These are phyloP conservation scores for Musa balbisiana DNA, from an alignment of 202 grass and related monocot genomes.

Conservation along the genomic window DNA sequence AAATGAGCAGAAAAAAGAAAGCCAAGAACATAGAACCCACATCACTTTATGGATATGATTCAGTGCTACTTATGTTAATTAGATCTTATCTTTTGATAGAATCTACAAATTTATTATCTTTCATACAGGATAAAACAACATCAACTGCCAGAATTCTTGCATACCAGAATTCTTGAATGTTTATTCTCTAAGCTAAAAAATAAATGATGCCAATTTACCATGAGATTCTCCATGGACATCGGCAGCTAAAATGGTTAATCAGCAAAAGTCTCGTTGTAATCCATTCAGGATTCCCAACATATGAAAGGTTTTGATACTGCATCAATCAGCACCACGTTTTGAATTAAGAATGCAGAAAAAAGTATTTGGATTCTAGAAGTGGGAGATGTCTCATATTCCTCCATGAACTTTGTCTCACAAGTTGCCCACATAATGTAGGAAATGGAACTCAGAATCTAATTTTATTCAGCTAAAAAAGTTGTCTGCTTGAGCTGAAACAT, in stretches of 20 bases:
- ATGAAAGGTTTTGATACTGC: neutral
- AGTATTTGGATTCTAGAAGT: constrained; percentile 5
- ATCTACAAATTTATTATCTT: neutral
- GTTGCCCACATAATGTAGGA: constrained; percentile 20
- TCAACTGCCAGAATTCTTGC: too few relatives aligned
- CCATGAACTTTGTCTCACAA: constrained; percentile 22
- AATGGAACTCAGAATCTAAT: constrained; percentile 23
- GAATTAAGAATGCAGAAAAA: constrained; percentile 27
- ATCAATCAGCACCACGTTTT: constrained; percentile 19
- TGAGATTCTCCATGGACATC: constrained; percentile 3
- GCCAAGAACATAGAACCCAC: too few relatives aligned
- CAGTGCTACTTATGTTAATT: neutral
- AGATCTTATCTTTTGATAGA: too few relatives aligned
- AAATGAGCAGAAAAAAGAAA: too few relatives aligned
- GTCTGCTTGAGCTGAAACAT: constrained; percentile 31
- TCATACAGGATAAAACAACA: neutral
- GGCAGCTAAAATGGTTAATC: neutral
- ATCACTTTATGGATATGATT: too few relatives aligned
- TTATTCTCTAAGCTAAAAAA: neutral
- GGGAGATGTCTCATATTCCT: neutral
- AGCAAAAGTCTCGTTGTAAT: constrained; percentile 4
- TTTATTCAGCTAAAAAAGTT: constrained; percentile 30
- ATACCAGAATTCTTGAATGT: neutral
- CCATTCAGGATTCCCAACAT: neutral
- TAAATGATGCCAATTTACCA: neutral